Percentiles rank a stretch among this genome's conserved stretches.
phyloP scores from a whole-genome alignment of 1,284 basidiomycete genomes.

The Microbotryum intermedium region DNA sequence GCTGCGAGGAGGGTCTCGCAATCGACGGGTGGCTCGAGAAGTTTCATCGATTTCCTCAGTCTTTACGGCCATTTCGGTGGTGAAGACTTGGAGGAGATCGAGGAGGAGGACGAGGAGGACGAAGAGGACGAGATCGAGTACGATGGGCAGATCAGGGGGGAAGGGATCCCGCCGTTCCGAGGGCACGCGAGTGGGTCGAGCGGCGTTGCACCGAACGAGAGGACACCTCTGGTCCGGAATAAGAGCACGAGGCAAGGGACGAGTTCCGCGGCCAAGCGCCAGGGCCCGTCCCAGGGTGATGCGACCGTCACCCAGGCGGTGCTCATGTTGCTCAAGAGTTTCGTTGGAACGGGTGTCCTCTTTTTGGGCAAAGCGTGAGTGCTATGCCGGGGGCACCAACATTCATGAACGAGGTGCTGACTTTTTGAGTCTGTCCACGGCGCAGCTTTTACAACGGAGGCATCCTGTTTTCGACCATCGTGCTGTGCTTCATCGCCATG shows the following conservation, averaged over 20 bases:
- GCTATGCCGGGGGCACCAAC: too few relatives aligned
- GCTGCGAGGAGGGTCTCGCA: background rate
- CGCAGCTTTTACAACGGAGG: conserved; percentile 88
- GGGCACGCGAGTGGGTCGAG: conserved; percentile 40
- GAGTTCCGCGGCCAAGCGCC: conserved; percentile 33
- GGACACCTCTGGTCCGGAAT: conserved; percentile 14
- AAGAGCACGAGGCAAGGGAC: conserved; percentile 44
- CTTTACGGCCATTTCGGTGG: conserved; percentile 89
- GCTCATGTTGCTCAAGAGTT: conserved; percentile 87
- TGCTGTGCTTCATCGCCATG: conserved; percentile 70
- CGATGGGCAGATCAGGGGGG: conserved; percentile 35
- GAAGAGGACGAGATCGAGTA: conserved; percentile 43
- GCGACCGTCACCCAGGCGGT: conserved; percentile 81
- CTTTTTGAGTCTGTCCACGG: too few relatives aligned
- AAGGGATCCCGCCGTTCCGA: conserved; percentile 37
- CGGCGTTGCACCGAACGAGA: conserved; percentile 35
- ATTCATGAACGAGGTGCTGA: too few relatives aligned
- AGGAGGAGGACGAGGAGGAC: conserved; percentile 63
- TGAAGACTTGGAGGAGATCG: conserved; percentile 69
- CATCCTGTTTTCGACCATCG: conserved; percentile 75
- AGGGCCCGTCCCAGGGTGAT: conserved; percentile 49
- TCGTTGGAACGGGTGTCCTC: conserved; percentile 90
- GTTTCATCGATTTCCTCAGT: conserved; percentile 82
- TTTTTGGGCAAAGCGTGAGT: conserved; percentile 88
- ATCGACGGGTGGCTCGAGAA: background rate